These are phyloP conservation scores for Nematocida displodere DNA, from an alignment of 371 early-diverging fungal genomes.

Conservation along the genomic window DNA sequence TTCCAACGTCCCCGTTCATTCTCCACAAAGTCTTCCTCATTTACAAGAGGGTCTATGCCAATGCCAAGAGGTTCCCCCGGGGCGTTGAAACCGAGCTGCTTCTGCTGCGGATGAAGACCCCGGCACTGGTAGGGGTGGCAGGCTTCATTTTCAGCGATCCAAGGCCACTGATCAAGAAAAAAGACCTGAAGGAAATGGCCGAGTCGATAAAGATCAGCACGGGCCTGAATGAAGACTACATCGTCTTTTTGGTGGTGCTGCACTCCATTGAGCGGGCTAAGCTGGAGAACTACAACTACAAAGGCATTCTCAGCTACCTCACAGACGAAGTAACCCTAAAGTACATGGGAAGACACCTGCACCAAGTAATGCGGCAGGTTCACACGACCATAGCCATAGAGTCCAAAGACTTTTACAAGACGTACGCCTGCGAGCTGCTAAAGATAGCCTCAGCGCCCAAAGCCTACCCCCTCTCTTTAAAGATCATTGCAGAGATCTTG, in stretches of 20 bases:
- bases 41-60: slow-evolving; percentile 50
- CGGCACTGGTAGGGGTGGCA: slow-evolving; percentile 44
- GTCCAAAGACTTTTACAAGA: slow-evolving; percentile 48
- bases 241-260: slow-evolving; percentile 43
- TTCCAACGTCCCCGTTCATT: slow-evolving; percentile 45
- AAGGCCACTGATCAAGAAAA: slow-evolving; percentile 36
- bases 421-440: slow-evolving; percentile 46
- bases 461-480: slow-evolving; percentile 37
- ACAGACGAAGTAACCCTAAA: slow-evolving; percentile 59
- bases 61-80: slow-evolving; percentile 30
- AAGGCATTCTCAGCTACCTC: slow-evolving; percentile 57
- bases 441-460: slow-evolving; percentile 31
- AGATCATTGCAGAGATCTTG: slow-evolving; percentile 40
- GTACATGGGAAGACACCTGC: slow-evolving; percentile 47
- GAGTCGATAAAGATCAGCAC: background rate
- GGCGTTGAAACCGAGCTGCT: slow-evolving; percentile 42
- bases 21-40: slow-evolving; percentile 48
- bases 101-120: slow-evolving; percentile 49
- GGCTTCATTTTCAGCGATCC: slow-evolving; percentile 55
- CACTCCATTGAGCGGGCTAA: slow-evolving; percentile 56
- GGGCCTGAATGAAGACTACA: slow-evolving; percentile 44
- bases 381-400: slow-evolving; percentile 26
- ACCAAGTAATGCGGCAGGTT: slow-evolving; percentile 31
- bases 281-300: slow-evolving; percentile 58
- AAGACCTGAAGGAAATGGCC: slow-evolving; percentile 16